Evolutionary conservation across 169 alveolate species (phyloP).

Genomic region (Cryptosporidium sp.): DNA sequence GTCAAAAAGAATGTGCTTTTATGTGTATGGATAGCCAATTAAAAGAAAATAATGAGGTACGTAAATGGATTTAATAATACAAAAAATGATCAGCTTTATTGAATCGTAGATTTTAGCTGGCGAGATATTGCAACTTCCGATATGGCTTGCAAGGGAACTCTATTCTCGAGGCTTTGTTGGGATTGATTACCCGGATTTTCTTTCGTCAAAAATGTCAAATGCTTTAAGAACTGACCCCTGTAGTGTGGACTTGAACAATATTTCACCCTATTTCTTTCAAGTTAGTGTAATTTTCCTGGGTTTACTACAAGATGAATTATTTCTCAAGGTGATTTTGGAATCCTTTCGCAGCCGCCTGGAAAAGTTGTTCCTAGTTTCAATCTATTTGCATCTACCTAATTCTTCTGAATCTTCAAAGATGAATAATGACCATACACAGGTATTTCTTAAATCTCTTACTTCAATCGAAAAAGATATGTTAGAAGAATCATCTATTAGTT

Average conservation of each 20-base stretch:
- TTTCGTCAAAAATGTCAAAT: slow-evolving; percentile 59
- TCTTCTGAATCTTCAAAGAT: slow-evolving; percentile 18
- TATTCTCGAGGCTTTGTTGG: slow-evolving; percentile 54
- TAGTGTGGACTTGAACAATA: slow-evolving; percentile 40
- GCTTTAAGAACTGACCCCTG: slow-evolving; percentile 68
- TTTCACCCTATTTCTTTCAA: slow-evolving; percentile 69
- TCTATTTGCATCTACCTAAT: slow-evolving; percentile 20
- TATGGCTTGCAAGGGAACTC: slow-evolving; percentile 61
- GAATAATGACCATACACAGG: slow-evolving; percentile 50
- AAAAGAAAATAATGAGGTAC: slow-evolving; percentile 43
- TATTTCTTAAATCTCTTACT: slow-evolving; percentile 54
- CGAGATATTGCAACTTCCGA: slow-evolving; percentile 45
- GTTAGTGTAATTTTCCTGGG: slow-evolving; percentile 31
- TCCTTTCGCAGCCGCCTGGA: slow-evolving; percentile 54
- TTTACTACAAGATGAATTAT: slow-evolving; percentile 37
- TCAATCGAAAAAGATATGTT: slow-evolving; percentile 50
- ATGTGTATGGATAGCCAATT: slow-evolving; percentile 4
- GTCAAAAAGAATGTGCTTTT: slow-evolving; percentile 70
- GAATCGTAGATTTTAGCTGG: slow-evolving; percentile 29
- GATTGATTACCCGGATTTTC: slow-evolving; percentile 58
- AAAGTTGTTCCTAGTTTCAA: slow-evolving; percentile 50
- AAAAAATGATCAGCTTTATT: background rate
- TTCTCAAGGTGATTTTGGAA: slow-evolving; percentile 41
- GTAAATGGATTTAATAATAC: background rate
- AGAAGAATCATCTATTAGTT: slow-evolving; percentile 43